Conservation (phyloP, 1,284 basidiomycete genomes). For the Microbotryomycetes sp. region DNA sequence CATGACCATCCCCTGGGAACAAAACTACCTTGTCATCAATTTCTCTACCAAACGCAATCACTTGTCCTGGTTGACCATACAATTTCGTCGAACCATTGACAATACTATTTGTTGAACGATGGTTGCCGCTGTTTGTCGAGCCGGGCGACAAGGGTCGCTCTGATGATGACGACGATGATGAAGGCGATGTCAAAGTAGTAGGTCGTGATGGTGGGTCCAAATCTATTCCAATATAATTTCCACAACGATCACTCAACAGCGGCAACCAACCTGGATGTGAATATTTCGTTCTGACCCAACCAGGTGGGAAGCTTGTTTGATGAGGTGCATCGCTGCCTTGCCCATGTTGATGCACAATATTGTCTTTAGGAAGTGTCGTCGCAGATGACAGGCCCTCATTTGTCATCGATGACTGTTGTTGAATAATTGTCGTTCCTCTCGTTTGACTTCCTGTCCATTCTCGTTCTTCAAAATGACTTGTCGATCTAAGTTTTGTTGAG, state of each 20-base stretch:
- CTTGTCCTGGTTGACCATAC: conserved; percentile 73
- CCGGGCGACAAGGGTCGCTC: neutral
- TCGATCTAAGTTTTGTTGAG: conserved; percentile 13
- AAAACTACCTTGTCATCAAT: conserved; percentile 97
- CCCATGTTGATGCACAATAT: neutral
- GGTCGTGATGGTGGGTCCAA: conserved; percentile 68
- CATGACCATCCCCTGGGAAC: conserved; percentile 79
- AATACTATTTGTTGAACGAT: neutral
- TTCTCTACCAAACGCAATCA: conserved; percentile 94
- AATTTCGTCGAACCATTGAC: conserved; percentile 47
- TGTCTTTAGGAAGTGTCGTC: neutral
- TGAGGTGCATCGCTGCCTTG: conserved; percentile 4
- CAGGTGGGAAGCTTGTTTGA: conserved; percentile 64
- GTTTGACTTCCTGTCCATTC: neutral
- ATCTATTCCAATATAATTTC: conserved; percentile 96
- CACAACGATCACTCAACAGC: conserved; percentile 82
- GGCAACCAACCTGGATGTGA: conserved; percentile 95
- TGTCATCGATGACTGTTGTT: conserved; percentile 6
- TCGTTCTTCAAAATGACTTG: neutral
- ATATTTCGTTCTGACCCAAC: conserved; percentile 86
- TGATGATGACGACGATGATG: neutral
- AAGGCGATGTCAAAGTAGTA: too few species aligned
- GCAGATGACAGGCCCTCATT: too few species aligned
- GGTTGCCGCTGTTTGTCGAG: conserved; percentile 15
- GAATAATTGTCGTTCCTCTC: neutral